Evolutionary conservation across 306 rosid species (phyloP), one percentile per base, ranked within the genome.

Genomic region (Prunus campanulata): DNA sequence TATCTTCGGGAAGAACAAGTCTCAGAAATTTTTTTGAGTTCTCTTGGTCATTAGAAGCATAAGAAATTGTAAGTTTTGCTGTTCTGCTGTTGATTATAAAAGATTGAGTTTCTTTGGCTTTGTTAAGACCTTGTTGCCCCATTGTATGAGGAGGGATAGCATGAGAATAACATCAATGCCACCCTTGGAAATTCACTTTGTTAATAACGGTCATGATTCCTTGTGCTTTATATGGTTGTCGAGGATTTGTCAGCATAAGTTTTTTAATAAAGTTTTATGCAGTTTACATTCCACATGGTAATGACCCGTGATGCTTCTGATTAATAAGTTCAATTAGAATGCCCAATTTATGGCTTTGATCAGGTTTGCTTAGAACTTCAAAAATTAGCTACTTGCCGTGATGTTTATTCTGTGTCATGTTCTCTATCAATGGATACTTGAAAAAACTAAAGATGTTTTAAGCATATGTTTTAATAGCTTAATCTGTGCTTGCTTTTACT

Each of bases 1-100:
- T 22, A 82, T 93, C 77, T 86, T 93, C 42, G 91, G 90, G 70
- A 93, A 93, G 84, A 85, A 86, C 76, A 66, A 62, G 22, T 79
- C 81, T 0, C 48, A 82, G 76, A 84, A 52, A 20, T 82, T 90
- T 32, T 93, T 86, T 78, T 89, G 82, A 85, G 77, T 74, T 20
- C 74, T 42, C 61, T 68, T 72, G 29, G 22, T 44, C 68, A 20
- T 60, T 60, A 5, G 57, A 46, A 74, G 77, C 47, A 25, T 5
- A 25, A 24, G 47, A 60, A 16, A 59, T 44, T 60, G 68, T 73
- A 44, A 60, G 68, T 74, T 60, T 46, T 60, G 12, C 59, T 46
- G 59, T 60, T 60, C n/a, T 60, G 12, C 68, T 44, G 2, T 60
- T 60, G 59, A 74, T 74, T 27, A 56, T 60, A 8, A 46, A 7